Evolutionary conservation across 306 rosid genomes (phyloP).

Genomic region (Prinsepia uniflora): DNA sequence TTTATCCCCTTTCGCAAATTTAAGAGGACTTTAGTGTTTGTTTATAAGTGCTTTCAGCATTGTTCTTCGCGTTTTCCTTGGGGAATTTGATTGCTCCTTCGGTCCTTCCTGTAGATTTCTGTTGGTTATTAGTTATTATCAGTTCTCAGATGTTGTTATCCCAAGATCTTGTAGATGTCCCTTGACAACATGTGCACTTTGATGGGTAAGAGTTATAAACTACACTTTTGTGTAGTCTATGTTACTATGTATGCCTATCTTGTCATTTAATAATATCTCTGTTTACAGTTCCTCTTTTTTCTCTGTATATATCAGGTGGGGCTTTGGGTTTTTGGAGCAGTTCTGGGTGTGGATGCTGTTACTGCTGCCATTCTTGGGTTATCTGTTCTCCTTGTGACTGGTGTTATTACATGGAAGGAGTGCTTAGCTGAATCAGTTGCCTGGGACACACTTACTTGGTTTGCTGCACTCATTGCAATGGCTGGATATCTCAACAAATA

Average conservation of each 20-base stretch:
- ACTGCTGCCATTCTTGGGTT: conserved; percentile 94
- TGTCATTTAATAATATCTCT: background rate
- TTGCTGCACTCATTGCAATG: conserved; percentile 99
- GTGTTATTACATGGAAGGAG: conserved; percentile 99
- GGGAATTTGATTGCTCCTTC: background rate
- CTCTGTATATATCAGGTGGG: conserved; percentile 57
- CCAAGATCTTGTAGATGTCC: background rate
- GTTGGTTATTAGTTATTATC: background rate
- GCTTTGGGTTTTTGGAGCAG: conserved; percentile 92
- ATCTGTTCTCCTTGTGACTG: conserved; percentile 80
- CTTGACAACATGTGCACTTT: background rate
- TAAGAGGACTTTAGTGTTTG: background rate
- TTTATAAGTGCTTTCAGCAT: background rate
- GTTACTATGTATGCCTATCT: background rate
- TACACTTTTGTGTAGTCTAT: background rate
- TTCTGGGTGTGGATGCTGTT: conserved; percentile 75
- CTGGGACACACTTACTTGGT: conserved; percentile 99
- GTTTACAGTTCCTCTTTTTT: conserved; percentile 10
- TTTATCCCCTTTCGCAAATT: background rate
- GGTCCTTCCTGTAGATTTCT: background rate
- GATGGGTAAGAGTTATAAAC: background rate
- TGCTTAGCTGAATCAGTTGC: conserved; percentile 96
- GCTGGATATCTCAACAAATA: conserved; percentile 99
- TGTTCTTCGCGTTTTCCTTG: background rate
- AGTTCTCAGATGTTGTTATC: background rate